Conservation (phyloP, 2,329 filamentous ascomycete genomes). For the Paecilomyces dactylethromorphus region DNA sequence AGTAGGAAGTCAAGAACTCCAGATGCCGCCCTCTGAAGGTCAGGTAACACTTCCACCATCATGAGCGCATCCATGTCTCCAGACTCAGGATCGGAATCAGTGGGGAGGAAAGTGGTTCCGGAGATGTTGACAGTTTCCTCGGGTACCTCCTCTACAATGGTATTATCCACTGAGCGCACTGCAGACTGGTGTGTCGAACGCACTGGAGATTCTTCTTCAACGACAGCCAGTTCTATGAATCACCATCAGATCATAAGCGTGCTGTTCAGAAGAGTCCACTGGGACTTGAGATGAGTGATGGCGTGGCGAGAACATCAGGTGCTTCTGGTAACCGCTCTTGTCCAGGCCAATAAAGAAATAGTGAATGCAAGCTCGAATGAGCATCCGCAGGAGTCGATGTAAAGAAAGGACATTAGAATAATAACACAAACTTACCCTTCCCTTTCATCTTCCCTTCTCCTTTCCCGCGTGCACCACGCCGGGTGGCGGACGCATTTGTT, state of each 20-base stretch:
- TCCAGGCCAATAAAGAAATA: neutral
- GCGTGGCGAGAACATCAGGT: neutral
- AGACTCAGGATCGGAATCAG: constrained; percentile 22
- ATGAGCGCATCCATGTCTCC: constrained; percentile 25
- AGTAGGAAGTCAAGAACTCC: constrained; percentile 32
- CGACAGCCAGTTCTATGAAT: neutral
- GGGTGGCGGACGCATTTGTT: too few species aligned
- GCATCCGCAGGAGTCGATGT: neutral
- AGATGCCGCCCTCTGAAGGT: constrained; percentile 26
- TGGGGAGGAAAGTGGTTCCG: constrained; percentile 25
- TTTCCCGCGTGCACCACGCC: neutral
- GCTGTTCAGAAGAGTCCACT: neutral
- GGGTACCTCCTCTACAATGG: constrained; percentile 2
- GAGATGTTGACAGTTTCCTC: constrained; percentile 27
- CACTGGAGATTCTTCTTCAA: neutral
- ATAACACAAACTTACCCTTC: neutral
- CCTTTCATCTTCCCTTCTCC: neutral
- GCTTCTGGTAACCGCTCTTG: neutral
- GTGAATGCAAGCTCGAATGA: neutral
- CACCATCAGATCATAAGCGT: neutral
- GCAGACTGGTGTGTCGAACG: neutral
- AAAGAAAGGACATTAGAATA: neutral
- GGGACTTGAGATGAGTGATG: neutral
- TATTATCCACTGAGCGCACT: neutral
- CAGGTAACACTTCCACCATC: constrained; percentile 33